A percentile compares a stretch with the other conserved stretches of the same genome.
Conservation (phyloP, 1,284 basidiomycete species). For the Abortiporus biennis region DNA sequence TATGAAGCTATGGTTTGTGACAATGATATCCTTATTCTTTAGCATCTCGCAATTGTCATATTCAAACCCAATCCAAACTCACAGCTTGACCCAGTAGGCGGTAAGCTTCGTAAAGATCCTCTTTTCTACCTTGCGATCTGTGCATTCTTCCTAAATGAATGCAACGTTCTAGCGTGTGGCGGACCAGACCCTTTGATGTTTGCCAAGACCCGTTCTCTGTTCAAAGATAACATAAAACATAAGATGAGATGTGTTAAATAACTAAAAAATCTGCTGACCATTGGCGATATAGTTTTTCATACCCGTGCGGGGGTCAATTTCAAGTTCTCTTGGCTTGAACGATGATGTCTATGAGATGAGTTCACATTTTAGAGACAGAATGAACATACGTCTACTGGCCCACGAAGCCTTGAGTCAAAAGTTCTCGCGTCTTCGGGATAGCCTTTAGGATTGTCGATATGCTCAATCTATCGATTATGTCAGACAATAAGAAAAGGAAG, state of each 20-base stretch:
- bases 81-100: constrained; percentile 71
- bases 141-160: constrained; percentile 61
- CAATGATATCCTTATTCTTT: no score
- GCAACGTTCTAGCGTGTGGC: constrained; percentile 71
- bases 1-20: constrained; percentile 61
- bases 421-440: constrained; percentile 82
- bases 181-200: constrained; percentile 81
- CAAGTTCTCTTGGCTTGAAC: constrained; percentile 70
- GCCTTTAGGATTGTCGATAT: constrained; percentile 86
- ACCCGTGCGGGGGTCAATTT: constrained; percentile 81
- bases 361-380: neutral
- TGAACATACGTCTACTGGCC: constrained; percentile 58
- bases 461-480: constrained; percentile 55
- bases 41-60: no score
- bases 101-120: constrained; percentile 82
- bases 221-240: constrained; percentile 1
- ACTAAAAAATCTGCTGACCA: constrained; percentile 34
- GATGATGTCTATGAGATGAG: neutral
- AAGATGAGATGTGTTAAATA: neutral
- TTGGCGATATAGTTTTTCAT: constrained; percentile 98
- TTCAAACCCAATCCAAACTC: no score
- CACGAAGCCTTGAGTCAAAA: constrained; percentile 68
- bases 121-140: constrained; percentile 50
- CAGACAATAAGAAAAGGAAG: neutral
- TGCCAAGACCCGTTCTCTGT: constrained; percentile 77